A percentile compares a stretch with the other conserved stretches of the same genome.
Conservation (phyloP, 1,284 basidiomycete genomes). For the Boletus mariae region DNA sequence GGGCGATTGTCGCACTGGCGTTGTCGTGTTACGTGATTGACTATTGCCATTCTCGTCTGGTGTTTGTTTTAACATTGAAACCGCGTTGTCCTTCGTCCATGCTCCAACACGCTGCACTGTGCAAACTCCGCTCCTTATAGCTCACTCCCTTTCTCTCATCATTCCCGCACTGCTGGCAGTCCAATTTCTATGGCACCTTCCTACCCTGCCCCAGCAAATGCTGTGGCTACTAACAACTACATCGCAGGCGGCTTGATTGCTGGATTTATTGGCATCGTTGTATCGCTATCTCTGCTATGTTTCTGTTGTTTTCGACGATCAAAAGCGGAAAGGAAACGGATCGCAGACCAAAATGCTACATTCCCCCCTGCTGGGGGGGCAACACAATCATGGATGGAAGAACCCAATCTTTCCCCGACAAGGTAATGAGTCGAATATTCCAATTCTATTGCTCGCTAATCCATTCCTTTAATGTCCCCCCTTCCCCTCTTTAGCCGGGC, state of each 20-base stretch:
- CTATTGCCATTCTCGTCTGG: slow-evolving; percentile 2
- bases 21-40: too few species aligned
- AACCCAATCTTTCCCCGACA: slow-evolving; percentile 1
- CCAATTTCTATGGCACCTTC: slow-evolving; percentile 20
- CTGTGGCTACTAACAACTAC: slow-evolving; percentile 24
- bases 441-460: slow-evolving; percentile 3
- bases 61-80: not conserved
- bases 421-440: slow-evolving; percentile 13
- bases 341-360: slow-evolving; percentile 37
- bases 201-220: not conserved
- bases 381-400: slow-evolving; percentile 26
- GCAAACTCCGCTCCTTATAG: slow-evolving; percentile 11
- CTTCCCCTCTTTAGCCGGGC: slow-evolving; percentile 41
- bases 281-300: slow-evolving; percentile 35
- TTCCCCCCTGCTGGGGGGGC: slow-evolving; percentile 49
- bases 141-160: slow-evolving; percentile 9
- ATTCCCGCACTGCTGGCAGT: not conserved
- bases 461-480: not conserved
- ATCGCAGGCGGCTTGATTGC: slow-evolving; percentile 42
- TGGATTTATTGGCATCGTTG: slow-evolving; percentile 1
- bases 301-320: slow-evolving; percentile 38
- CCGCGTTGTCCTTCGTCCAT: slow-evolving; percentile 4
- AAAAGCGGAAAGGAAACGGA: slow-evolving; percentile 36
- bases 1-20: not conserved
- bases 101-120: not conserved